Base-by-base conservation (phyloP, 2,329 filamentous ascomycete species). In the Biscogniauxia sp. region DNA sequence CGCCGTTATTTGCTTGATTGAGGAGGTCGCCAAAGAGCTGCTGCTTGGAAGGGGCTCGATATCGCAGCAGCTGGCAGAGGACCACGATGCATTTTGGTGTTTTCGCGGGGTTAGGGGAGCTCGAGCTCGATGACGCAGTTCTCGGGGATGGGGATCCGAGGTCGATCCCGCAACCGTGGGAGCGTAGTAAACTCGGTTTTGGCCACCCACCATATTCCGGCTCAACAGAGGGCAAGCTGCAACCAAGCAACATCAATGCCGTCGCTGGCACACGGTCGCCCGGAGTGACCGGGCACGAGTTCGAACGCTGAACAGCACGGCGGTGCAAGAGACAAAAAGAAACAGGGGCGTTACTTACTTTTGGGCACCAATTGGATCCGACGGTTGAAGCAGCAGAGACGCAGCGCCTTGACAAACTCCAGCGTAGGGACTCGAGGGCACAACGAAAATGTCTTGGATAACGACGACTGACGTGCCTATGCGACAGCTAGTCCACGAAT, bases 321-420 rank as follows among this genome's bases (percentile, higher is more conserved):
- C 58, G 26, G 58, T 62, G 63, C 56, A 60, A 60, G 54, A 53
- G 57, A 54, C 58, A 53, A 51, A 53, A 60, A 58, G 55, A 54
- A 64, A 59, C 59, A 65, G 66, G 67, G 55, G 66, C 52, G 63
- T 67, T 65, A 82, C 80, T 82, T 75, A 82, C 80, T 82, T 82
- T 82, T 82, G 75, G 74, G 79, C 79, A 79, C 79, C 79, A 77
- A 80, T 70, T 68, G 63, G 64, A 66, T 67, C 62, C 68, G 61
- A 68, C 61, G 62, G 53, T 20, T 26, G 69, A 70, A 69, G 67
- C 63, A 68, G 70, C 61, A 70, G 65, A 66, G 58, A 69, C 67
- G 61, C 64, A 65, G 68, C 62, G 63, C 66, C 65, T 67, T 66
- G 61, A 63, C 64, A 60, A 70, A 70, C 66, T 69, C 66, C 69